Percentiles rank a stretch among this genome's conserved stretches.
These are phyloP conservation scores for Mucor sp. DNA, from an alignment of 371 early-diverging fungal species.

Conservation along the genomic window DNA sequence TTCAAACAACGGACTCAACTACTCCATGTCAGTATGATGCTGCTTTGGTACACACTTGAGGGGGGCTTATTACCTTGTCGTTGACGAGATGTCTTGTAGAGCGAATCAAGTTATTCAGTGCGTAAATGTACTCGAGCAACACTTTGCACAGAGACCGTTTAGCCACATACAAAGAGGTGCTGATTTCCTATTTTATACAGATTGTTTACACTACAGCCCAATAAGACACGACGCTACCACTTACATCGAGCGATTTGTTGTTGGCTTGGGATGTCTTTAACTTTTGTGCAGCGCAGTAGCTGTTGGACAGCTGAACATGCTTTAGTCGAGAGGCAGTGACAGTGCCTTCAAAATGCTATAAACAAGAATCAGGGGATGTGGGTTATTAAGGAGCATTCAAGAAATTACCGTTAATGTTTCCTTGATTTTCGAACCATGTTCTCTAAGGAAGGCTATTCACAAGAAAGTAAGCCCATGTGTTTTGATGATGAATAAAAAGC, in stretches of 20 bases:
- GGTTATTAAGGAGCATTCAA: not conserved
- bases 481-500: not conserved
- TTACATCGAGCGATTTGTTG: slow-evolving; percentile 25
- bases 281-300: slow-evolving; percentile 32
- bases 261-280: slow-evolving; percentile 16
- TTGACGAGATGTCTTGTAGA: slow-evolving; percentile 21
- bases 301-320: slow-evolving; percentile 18
- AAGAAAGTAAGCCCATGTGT: not conserved
- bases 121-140: slow-evolving; percentile 24
- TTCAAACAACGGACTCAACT: slow-evolving; percentile 21
- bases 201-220: not conserved
- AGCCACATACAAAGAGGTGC: slow-evolving; percentile 20
- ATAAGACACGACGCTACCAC: too few relatives aligned
- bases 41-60: too few relatives aligned
- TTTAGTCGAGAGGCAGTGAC: slow-evolving; percentile 18
- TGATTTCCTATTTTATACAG: slow-evolving; percentile 18
- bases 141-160: slow-evolving; percentile 27
- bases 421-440: slow-evolving; percentile 25
- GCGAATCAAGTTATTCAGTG: slow-evolving; percentile 21
- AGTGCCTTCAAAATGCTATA: slow-evolving; percentile 23
- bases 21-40: not conserved
- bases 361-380: not conserved
- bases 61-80: too few relatives aligned
- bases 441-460: slow-evolving; percentile 14
- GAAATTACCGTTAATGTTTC: slow-evolving; percentile 20